phyloP scores from a whole-genome alignment of 2,329 filamentous ascomycete species.

The Beauveria australis region DNA sequence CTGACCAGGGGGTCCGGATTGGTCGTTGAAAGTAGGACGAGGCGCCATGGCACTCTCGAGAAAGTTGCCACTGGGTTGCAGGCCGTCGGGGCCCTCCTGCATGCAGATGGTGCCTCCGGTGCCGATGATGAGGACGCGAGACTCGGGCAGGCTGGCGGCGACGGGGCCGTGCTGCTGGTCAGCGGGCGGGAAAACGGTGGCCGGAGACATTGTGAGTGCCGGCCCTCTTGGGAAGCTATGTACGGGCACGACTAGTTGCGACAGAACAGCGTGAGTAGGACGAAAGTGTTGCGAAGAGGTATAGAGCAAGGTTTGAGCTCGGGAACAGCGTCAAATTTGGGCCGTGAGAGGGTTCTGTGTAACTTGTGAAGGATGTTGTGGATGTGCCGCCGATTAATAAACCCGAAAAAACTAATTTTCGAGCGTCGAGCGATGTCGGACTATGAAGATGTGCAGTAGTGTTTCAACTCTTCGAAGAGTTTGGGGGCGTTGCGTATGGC shows the following conservation, averaged over 20 bases:
- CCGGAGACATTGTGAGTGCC: constrained; percentile 15
- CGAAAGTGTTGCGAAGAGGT: not conserved
- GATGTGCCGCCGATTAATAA: not conserved
- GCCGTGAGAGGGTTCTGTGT: too few relatives aligned
- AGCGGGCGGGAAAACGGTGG: constrained; percentile 10
- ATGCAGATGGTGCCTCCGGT: constrained; percentile 90
- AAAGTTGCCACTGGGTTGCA: constrained; percentile 74
- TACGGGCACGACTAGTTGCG: not conserved
- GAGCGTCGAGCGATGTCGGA: constrained; percentile 10
- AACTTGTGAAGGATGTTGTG: constrained; percentile 1
- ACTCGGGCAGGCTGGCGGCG: constrained; percentile 50
- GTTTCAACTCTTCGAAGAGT: not conserved
- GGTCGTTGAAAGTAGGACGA: constrained; percentile 77
- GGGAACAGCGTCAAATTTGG: not conserved
- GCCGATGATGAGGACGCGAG: constrained; percentile 80
- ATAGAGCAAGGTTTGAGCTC: not conserved
- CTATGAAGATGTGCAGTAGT: constrained; percentile 1
- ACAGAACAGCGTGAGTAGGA: not conserved
- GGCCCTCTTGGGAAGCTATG: not conserved
- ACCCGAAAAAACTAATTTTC: not conserved
- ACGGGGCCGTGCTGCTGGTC: constrained; percentile 8
- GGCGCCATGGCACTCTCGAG: constrained; percentile 75
- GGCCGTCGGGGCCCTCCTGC: constrained; percentile 70
- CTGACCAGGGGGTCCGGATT: constrained; percentile 23
- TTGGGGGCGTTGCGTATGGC: not conserved